Base-by-base conservation (phyloP, 768 basidiomycete species). In the Tricholoma matsutake region DNA sequence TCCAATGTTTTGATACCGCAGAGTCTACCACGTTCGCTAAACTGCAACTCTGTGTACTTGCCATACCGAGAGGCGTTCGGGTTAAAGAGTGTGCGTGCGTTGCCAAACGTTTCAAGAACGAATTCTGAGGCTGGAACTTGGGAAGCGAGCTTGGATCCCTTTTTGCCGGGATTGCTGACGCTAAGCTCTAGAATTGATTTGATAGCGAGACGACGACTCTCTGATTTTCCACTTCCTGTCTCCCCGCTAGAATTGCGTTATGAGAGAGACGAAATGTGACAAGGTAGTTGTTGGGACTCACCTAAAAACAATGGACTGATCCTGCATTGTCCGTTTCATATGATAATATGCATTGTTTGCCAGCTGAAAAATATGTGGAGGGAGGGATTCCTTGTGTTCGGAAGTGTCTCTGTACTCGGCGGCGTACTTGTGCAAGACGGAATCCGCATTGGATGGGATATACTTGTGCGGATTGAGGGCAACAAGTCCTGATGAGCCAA, bases 21-120 rank as follows among this genome's bases (percentile, higher is more conserved):
- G 0, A 98, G 76, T 3, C 95, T 83, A 6, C 96, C 96, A 20
- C 91, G 88, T 34, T 98, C 95, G 56, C 85, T 92, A 78, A 98
- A 98, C 75, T 98, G 97, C 0, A 99, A 83, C 70, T 99, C 97
- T 49, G 95, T 97, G 73, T 99, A 99, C 73, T 96, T 95, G 59
- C 96, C 97, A 71, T 96, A 97, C 53, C 94, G 89, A 31, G 97
- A 98, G 13, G 96, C 96, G 69, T 97, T 97, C 52, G 92, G 84
- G 70, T 98, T 97, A 77, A 92, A 89, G 58, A 94, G 84, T 1
- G 94, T 94, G 61, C 92, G 89, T 18, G 96, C 92, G 67, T 92
- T 91, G 14, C 96, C 96, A 70, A 98, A 98, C 1, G 93, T 81
- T 73, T 98, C 95, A 63, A 98, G 88, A 62, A 98, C 92, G 73